Percentiles rank a stretch among this genome's conserved stretches.
phyloP scores from a whole-genome alignment of 352 stramenopile species.

The Phytophthora fragariae region DNA sequence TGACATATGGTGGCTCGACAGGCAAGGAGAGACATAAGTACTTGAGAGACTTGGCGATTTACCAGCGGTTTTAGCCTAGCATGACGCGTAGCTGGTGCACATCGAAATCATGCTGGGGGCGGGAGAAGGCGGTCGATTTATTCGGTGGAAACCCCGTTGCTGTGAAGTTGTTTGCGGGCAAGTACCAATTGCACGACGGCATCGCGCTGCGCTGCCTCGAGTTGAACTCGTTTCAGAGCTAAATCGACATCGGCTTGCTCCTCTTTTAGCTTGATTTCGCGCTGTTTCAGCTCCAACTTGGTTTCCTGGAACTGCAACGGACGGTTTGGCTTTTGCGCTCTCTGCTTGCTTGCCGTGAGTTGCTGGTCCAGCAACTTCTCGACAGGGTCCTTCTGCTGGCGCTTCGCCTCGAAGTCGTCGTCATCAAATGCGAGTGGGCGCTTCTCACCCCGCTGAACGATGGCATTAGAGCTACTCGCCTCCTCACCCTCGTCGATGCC shows the following conservation, averaged over 20 bases:
- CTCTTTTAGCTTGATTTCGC: not conserved
- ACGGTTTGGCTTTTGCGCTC: not conserved
- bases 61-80: not conserved
- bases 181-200: not conserved
- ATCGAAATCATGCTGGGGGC: too few species aligned
- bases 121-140: not conserved
- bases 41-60: not conserved
- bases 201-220: not conserved
- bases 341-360: not conserved
- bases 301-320: not conserved
- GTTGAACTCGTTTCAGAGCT: not conserved
- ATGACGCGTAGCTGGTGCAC: not conserved
- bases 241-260: not conserved
- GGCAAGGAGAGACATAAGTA: not conserved
- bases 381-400: too few species aligned
- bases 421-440: too few species aligned
- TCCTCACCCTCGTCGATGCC: too few species aligned
- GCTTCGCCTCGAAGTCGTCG: too few species aligned
- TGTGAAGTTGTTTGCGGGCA: not conserved
- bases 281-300: not conserved
- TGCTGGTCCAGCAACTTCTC: too few species aligned
- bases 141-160: not conserved
- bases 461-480: too few species aligned
- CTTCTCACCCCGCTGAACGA: too few species aligned
- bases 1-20: not conserved